Percentiles rank a stretch among this genome's conserved stretches.
Evolutionary conservation across 257 asterid genomes (phyloP).

Genomic region (Ilex asprella): DNA sequence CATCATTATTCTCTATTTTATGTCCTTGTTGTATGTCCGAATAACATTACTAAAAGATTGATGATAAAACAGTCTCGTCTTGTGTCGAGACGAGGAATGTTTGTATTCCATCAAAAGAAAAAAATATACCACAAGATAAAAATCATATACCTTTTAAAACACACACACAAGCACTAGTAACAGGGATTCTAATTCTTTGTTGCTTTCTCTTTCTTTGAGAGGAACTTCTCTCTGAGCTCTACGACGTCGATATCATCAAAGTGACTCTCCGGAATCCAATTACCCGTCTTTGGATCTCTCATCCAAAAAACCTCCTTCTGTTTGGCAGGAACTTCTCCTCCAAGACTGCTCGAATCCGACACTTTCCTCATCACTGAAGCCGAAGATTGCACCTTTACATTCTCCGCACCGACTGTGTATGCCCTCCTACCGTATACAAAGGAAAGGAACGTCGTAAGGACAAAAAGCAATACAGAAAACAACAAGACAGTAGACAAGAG

Average conservation of each 20-base stretch:
- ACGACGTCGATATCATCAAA: slow-evolving; percentile 23
- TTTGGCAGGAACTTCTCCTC: background rate
- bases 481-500: too few relatives aligned
- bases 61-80: too few relatives aligned
- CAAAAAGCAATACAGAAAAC: too few relatives aligned
- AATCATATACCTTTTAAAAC: background rate
- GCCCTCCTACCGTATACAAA: background rate
- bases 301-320: slow-evolving; percentile 31
- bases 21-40: too few relatives aligned
- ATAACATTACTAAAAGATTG: too few relatives aligned
- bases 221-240: slow-evolving; percentile 33
- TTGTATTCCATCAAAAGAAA: background rate
- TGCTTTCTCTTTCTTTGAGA: slow-evolving; percentile 12
- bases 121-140: background rate
- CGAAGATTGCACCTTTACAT: background rate
- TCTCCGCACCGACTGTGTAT: slow-evolving; percentile 4
- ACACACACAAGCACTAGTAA: background rate
- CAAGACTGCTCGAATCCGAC: background rate
- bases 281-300: slow-evolving; percentile 48
- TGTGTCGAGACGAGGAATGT: too few relatives aligned
- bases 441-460: too few relatives aligned
- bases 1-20: too few relatives aligned
- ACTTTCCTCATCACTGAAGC: slow-evolving; percentile 7
- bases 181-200: background rate
- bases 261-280: slow-evolving; percentile 44